These are phyloP conservation scores for Auriscalpium microsporum DNA, from an alignment of 768 basidiomycete species.

Conservation along the genomic window DNA sequence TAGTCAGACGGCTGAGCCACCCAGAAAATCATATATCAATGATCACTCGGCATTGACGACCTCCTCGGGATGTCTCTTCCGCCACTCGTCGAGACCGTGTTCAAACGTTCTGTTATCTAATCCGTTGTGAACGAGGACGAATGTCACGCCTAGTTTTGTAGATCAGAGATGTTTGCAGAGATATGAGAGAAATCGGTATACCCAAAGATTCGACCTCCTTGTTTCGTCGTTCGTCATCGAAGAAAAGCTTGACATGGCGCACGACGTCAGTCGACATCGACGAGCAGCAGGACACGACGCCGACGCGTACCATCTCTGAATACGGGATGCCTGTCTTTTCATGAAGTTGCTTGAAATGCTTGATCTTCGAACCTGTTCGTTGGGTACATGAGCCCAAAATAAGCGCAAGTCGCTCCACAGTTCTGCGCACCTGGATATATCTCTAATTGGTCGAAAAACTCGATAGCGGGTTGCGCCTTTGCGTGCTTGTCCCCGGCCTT, in stretches of 20 bases:
- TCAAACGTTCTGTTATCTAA: conserved; percentile 1
- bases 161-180: neutral
- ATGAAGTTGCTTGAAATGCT: conserved; percentile 67
- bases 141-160: neutral
- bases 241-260: conserved; percentile 33
- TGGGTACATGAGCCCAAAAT: too few relatives aligned
- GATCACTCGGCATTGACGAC: neutral
- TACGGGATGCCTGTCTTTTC: conserved; percentile 44
- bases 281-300: neutral
- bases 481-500: conserved; percentile 23
- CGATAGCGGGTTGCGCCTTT: conserved; percentile 37
- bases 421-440: conserved; percentile 54
- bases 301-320: conserved; percentile 37
- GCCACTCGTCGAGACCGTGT: neutral
- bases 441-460: conserved; percentile 63
- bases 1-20: too few relatives aligned
- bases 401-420: too few relatives aligned
- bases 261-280: neutral
- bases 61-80: neutral
- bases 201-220: conserved; percentile 35
- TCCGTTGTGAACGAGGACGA: neutral
- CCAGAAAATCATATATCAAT: too few relatives aligned
- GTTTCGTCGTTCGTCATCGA: conserved; percentile 40
- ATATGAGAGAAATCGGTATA: conserved; percentile 1
- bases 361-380: conserved; percentile 63